Evolutionary conservation across 257 asterid genomes (phyloP).

Genomic region (Petunia axillaris): DNA sequence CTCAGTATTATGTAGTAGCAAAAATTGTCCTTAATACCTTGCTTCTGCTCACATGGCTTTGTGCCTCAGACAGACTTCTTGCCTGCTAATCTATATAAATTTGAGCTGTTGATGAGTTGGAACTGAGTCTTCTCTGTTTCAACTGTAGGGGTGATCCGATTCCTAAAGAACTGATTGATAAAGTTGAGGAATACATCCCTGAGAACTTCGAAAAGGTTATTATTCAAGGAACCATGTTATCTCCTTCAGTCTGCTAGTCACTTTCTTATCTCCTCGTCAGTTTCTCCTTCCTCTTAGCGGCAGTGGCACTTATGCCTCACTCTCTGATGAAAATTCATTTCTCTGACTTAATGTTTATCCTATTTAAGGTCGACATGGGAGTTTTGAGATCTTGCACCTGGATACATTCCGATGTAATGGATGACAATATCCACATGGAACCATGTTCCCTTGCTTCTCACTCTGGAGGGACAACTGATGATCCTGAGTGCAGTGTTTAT

Average conservation of each 20-base stretch:
- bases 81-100: background rate
- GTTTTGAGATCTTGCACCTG: slow-evolving; percentile 60
- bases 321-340: slow-evolving; percentile 16
- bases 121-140: slow-evolving; percentile 32
- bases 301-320: background rate
- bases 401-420: slow-evolving; percentile 97
- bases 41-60: slow-evolving; percentile 5
- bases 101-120: slow-evolving; percentile 22
- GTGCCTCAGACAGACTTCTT: background rate
- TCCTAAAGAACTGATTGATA: slow-evolving; percentile 73
- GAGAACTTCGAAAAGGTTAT: slow-evolving; percentile 54
- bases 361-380: slow-evolving; percentile 50
- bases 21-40: slow-evolving; percentile 17
- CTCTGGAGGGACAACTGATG: slow-evolving; percentile 39
- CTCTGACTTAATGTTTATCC: slow-evolving; percentile 15
- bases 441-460: slow-evolving; percentile 45
- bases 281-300: slow-evolving; percentile 18
- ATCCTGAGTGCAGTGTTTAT: slow-evolving; percentile 36
- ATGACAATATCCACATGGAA: slow-evolving; percentile 85
- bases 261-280: slow-evolving; percentile 21
- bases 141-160: slow-evolving; percentile 90
- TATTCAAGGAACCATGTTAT: slow-evolving; percentile 53
- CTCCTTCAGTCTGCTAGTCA: slow-evolving; percentile 21
- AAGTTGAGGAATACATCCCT: slow-evolving; percentile 80
- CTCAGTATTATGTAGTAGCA: slow-evolving; percentile 6